A percentile compares a stretch with the other conserved stretches of the same genome.
phyloP scores from a whole-genome alignment of 1,139 yeast species.

The Blastobotrys malaysiensis region DNA sequence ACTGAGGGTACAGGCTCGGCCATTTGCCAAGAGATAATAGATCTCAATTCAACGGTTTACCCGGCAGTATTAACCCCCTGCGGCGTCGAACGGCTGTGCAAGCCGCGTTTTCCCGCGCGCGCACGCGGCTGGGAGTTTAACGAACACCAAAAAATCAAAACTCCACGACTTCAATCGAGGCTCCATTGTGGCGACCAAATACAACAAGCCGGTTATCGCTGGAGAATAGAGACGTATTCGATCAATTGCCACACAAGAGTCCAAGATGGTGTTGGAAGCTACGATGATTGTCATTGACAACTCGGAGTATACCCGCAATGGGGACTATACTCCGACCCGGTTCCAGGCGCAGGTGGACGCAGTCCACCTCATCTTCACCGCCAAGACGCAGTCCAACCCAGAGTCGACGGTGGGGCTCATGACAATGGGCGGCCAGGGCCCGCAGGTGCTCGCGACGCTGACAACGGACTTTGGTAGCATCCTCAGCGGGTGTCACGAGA shows the following conservation, averaged over 20 bases:
- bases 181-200: neutral
- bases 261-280: conserved; percentile 84
- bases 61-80: neutral
- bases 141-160: neutral
- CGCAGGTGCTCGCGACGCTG: conserved; percentile 80
- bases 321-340: conserved; percentile 85
- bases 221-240: neutral
- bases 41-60: neutral
- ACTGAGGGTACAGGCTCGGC: too few relatives aligned
- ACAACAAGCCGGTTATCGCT: too few relatives aligned
- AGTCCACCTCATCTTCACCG: conserved; percentile 82
- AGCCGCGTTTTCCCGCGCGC: too few relatives aligned
- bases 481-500: conserved; percentile 80
- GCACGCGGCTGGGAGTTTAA: neutral
- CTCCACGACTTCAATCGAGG: too few relatives aligned
- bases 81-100: neutral
- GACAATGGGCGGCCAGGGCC: conserved; percentile 80
- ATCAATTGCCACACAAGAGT: too few relatives aligned
- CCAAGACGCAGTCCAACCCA: conserved; percentile 83
- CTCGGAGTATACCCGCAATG: conserved; percentile 93
- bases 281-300: conserved; percentile 93
- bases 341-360: conserved; percentile 92
- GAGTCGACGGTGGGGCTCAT: conserved; percentile 90
- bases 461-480: conserved; percentile 86
- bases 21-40: too few relatives aligned